Conservation (phyloP, 78 protist species). For the Dictyostelium brefeldianum region DNA sequence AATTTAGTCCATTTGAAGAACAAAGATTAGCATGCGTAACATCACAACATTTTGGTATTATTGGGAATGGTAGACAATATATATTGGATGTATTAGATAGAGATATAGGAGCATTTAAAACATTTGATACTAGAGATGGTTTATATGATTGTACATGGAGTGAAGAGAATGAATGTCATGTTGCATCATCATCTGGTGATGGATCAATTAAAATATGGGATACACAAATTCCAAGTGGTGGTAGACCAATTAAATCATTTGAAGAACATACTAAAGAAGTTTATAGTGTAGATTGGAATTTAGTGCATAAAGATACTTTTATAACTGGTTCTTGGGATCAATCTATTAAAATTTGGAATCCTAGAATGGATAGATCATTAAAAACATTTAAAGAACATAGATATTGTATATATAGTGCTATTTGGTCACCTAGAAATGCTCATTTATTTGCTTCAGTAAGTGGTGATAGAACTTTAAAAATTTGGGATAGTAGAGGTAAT, state of each 20-base stretch:
- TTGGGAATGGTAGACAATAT: conserved; percentile 91
- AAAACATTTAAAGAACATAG: conserved; percentile 85
- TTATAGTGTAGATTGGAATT: conserved; percentile 87
- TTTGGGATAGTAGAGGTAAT: conserved; percentile 86
- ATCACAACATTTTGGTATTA: conserved; percentile 90
- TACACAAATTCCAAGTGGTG: conserved; percentile 46
- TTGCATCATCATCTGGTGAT: conserved; percentile 88
- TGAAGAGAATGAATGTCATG: conserved; percentile 84
- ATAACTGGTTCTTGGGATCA: conserved; percentile 88
- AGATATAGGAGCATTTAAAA: conserved; percentile 34
- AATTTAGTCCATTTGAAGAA: conserved; percentile 88
- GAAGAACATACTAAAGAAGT: conserved; percentile 90
- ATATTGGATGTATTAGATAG: conserved; percentile 60
- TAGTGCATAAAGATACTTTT: conserved; percentile 55
- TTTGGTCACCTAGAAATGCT: conserved; percentile 85
- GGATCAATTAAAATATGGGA: conserved; percentile 90
- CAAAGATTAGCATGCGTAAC: conserved; percentile 87
- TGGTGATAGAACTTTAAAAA: conserved; percentile 86
- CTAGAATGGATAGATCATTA: conserved; percentile 49
- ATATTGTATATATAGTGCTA: conserved; percentile 88
- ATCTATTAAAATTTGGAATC: conserved; percentile 85
- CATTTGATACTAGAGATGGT: conserved; percentile 86
- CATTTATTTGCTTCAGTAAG: conserved; percentile 85
- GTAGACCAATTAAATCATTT: conserved; percentile 45
- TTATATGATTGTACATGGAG: conserved; percentile 89